Percentiles rank a stretch among this genome's conserved stretches.
These are phyloP conservation scores for Talaromyces liani DNA, from an alignment of 495 filamentous ascomycete genomes.

Conservation along the genomic window DNA sequence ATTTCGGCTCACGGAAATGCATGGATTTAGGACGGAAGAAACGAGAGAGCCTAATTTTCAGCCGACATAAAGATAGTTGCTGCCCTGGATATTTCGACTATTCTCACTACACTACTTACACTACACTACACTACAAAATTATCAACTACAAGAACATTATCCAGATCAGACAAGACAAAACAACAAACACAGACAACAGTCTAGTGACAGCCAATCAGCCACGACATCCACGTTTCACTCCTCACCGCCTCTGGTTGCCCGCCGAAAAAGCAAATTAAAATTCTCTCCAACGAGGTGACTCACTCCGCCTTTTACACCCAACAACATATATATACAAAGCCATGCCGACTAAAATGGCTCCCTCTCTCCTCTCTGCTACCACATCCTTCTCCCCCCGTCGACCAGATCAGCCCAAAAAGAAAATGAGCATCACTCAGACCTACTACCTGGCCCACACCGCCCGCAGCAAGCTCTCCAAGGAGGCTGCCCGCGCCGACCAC, in stretches of 20 bases:
- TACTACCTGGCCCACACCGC: slow-evolving; percentile 97
- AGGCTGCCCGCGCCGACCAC: slow-evolving; percentile 86
- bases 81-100: background rate
- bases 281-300: background rate
- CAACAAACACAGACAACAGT: background rate
- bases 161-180: background rate
- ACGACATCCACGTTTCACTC: background rate
- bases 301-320: background rate
- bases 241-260: background rate
- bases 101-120: background rate
- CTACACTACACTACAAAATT: background rate
- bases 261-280: slow-evolving; percentile 3
- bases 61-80: background rate
- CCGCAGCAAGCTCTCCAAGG: slow-evolving; percentile 85
- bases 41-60: background rate
- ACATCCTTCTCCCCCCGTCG: slow-evolving; percentile 10
- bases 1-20: background rate
- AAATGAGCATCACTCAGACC: slow-evolving; percentile 95
- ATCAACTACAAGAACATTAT: background rate
- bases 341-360: background rate
- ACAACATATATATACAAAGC: background rate
- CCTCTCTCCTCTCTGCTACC: background rate
- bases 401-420: slow-evolving; percentile 38
- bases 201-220: background rate
- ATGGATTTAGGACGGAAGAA: background rate